Percentiles rank a stretch among this genome's conserved stretches.
phyloP scores from a whole-genome alignment of 257 asterid genomes.

The Rehmannia glutinosa region DNA sequence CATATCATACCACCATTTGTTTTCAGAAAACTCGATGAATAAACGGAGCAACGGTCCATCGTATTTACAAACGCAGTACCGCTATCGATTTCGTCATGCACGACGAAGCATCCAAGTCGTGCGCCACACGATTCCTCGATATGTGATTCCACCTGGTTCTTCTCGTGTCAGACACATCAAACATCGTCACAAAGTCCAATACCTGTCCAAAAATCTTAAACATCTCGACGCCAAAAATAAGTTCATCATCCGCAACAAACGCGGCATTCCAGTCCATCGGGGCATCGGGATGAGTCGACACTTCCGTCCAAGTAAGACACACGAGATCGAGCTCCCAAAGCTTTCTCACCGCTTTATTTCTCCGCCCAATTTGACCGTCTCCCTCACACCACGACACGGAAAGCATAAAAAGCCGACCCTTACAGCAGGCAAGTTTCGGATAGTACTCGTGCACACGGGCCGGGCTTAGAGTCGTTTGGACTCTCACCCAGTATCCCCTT shows the following conservation, averaged over 20 bases:
- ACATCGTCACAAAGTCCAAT: constrained; percentile 78
- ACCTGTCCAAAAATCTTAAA: constrained; percentile 97
- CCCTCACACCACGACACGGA: constrained; percentile 99
- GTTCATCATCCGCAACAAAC: constrained; percentile 59
- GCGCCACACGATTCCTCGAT: constrained; percentile 66
- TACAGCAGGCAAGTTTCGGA: constrained; percentile 69
- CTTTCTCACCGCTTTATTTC: constrained; percentile 93
- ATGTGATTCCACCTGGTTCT: constrained; percentile 64
- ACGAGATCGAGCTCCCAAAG: constrained; percentile 81
- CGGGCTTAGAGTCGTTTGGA: constrained; percentile 57
- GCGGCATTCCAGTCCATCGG: constrained; percentile 99
- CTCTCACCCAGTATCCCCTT: constrained; percentile 77
- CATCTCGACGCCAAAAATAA: constrained; percentile 88
- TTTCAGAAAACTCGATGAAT: neutral
- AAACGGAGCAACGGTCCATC: no score
- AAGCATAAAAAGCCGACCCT: constrained; percentile 65
- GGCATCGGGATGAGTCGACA: constrained; percentile 82
- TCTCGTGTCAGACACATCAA: constrained; percentile 28
- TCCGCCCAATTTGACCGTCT: constrained; percentile 87
- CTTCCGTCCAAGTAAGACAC: constrained; percentile 56
- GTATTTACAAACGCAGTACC: constrained; percentile 58
- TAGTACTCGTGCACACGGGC: constrained; percentile 88
- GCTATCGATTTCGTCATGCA: constrained; percentile 89
- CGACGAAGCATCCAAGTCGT: constrained; percentile 76
- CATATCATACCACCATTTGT: neutral